Percentiles rank a stretch among this genome's conserved stretches.
Evolutionary conservation across 1,284 basidiomycete genomes (phyloP).

Genomic region (Cutaneotrichosporon dermatis): DNA sequence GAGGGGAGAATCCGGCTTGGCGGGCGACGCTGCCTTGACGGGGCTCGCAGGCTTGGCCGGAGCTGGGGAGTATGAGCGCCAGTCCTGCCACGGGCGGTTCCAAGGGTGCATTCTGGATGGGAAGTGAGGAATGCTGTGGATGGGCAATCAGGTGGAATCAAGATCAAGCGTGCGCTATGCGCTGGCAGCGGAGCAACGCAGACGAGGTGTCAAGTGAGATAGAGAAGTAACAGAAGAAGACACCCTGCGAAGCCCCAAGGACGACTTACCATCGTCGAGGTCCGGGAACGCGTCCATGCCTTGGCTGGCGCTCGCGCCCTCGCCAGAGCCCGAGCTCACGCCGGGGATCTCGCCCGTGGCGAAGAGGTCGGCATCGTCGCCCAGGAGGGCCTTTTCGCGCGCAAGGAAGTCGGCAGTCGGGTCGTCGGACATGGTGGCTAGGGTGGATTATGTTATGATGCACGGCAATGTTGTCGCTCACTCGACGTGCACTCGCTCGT

Average conservation of each 20-base stretch:
- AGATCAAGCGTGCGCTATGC: too few relatives aligned
- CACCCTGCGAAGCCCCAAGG: too few relatives aligned
- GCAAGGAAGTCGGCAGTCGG: slow-evolving; percentile 50
- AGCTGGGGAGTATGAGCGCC: not conserved
- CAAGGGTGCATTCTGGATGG: not conserved
- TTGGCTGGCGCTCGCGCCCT: too few relatives aligned
- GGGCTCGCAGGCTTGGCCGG: slow-evolving; percentile 3
- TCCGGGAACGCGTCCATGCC: slow-evolving; percentile 6
- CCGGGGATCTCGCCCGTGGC: slow-evolving; percentile 27
- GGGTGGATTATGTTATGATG: not conserved
- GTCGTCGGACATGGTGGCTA: slow-evolving; percentile 45
- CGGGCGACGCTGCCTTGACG: slow-evolving; percentile 7
- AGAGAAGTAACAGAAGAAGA: too few relatives aligned
- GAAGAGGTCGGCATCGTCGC: slow-evolving; percentile 49
- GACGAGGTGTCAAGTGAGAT: too few relatives aligned
- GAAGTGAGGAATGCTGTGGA: not conserved
- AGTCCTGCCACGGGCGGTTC: slow-evolving; percentile 1
- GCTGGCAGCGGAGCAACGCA: too few relatives aligned
- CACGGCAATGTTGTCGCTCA: not conserved
- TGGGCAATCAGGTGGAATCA: not conserved
- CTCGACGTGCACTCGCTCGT: not conserved
- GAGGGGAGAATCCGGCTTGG: slow-evolving; percentile 1
- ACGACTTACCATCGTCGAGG: slow-evolving; percentile 1
- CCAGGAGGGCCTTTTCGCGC: slow-evolving; percentile 46
- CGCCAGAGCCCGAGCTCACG: not conserved